Conservation (phyloP, 352 stramenopile genomes). For the Globisporangium alternatum region DNA sequence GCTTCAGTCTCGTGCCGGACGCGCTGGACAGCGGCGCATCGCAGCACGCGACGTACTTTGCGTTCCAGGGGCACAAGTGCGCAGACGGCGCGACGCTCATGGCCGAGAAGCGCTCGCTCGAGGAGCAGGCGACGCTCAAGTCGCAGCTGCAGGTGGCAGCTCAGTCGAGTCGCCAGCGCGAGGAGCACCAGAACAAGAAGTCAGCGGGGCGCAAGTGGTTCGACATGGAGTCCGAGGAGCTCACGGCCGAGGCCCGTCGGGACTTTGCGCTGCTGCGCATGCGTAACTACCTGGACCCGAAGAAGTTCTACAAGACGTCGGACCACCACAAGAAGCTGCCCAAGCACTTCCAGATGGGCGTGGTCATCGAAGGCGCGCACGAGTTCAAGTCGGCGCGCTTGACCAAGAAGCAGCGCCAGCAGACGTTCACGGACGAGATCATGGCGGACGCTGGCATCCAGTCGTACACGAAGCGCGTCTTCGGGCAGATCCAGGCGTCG, state of each 20-base stretch:
- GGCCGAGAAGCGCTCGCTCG: conserved; percentile 32
- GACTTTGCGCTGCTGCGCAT: conserved; percentile 93
- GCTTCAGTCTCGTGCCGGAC: conserved; percentile 41
- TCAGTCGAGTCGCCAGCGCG: conserved; percentile 48
- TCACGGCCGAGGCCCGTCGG: conserved; percentile 83
- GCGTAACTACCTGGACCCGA: conserved; percentile 94
- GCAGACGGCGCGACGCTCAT: conserved; percentile 37
- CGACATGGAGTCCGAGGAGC: conserved; percentile 87
- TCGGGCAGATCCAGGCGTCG: conserved; percentile 63
- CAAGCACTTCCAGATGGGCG: conserved; percentile 91
- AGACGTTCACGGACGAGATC: conserved; percentile 94
- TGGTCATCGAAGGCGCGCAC: conserved; percentile 89
- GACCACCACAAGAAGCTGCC: conserved; percentile 80
- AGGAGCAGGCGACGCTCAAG: conserved; percentile 48
- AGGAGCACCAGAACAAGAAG: conserved; percentile 45
- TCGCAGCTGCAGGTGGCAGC: conserved; percentile 35
- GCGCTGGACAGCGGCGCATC: conserved; percentile 66
- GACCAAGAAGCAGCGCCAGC: conserved; percentile 89
- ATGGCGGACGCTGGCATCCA: conserved; percentile 87
- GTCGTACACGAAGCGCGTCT: conserved; percentile 87
- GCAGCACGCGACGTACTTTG: conserved; percentile 41
- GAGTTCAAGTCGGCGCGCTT: conserved; percentile 91
- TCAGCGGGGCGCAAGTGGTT: conserved; percentile 88
- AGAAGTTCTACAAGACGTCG: conserved; percentile 97
- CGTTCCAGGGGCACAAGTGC: conserved; percentile 39